Base-by-base conservation (phyloP, 495 filamentous ascomycete genomes). In the Usnea hakonensis region DNA sequence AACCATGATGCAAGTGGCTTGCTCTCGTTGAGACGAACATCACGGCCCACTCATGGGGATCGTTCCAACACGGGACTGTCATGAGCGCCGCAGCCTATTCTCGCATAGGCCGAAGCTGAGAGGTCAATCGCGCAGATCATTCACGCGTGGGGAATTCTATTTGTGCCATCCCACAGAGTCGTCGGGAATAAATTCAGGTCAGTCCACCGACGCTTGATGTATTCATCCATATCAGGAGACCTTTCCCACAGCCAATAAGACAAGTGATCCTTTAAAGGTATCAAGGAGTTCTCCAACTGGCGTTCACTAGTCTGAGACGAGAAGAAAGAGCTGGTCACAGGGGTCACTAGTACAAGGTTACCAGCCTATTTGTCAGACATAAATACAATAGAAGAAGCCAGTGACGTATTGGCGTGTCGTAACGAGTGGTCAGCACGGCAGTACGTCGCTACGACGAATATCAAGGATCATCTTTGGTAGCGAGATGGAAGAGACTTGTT, bases 1-100 rank as follows among this genome's bases (percentile, higher is more conserved):
- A 2, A 55, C 48, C 16, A 62, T 57, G 60, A 62, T 44, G 53
- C 32, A 46, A 35, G 54, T 62, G 60, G 60, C 60, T 56, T 46
- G 36, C 30, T 43, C 28, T 19, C 30, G 14, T 33, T 48, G 38
- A 57, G 41, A 38, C 38, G 52, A 38, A 28, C 6, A 35, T n/a
- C 26, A 41, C 9, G 9, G 28, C 28, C 14, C 16, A 19, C 28
- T 52, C 28, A n/a, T 28, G 3, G 23, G 37, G 26, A 61, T 52
- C 35, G 23, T 17, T 41, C 5, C 40, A n/a, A n/a, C 28, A 41
- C 30, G 7, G 37, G 28, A 23, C 26, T 40, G 50, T 17, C 26
- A 37, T 54, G 48, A 37, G 59, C 30, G 32, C 23, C 10, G 50
- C 35, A 55, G 23, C 59, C 6, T 21, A 32, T 43, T 6, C 36